Base-by-base conservation (phyloP, 2,329 filamentous ascomycete genomes). In the Claviceps africana region DNA sequence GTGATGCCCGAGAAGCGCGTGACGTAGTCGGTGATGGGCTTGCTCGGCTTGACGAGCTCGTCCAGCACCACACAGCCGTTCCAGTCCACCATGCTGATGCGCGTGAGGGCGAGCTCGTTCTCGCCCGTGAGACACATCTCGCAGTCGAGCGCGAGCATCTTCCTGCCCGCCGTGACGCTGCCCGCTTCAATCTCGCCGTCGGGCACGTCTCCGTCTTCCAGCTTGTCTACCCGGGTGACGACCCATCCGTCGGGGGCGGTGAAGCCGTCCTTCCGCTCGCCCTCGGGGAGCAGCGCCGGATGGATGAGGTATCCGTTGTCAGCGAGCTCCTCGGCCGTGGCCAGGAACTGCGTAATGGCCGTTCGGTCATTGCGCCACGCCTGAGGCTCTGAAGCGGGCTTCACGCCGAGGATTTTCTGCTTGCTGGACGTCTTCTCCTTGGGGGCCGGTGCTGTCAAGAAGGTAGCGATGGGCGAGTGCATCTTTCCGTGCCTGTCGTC, bases 71-170 rank as follows among this genome's bases (percentile, higher is more conserved):
- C 78, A 35, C 81, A 79, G 48, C 90, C 90, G 59, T 89, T 81
- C 91, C 93, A 98, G 55, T 82, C 74, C 8, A 98, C 73, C 40
- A 97, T 67, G 64, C 89, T 96, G 64, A 97, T 85, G 53, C 93
- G 82, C 1, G 93, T 94, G 44, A 98, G 80, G 37, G 90, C 88
- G 56, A 85, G 88, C 57, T 87, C 79, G 47, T 82, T 82, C 55
- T 85, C 81, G 54, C 83, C 86, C 2, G 89, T 94, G 70, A 88
- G 83, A 65, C 90, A 95, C 93, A 98, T 98, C 68, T 98, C 93
- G 68, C 93, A 98, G 65, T 98, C 93, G 51, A 98, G 74, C 1
- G 88, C 85, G 48, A 94, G 72, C 11, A 96, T 72, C 39, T 84
- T 78, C 56, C 88, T 81, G 37, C 90, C 93, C 31, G 81, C 87